Percentiles rank a stretch among this genome's conserved stretches.
Conservation (phyloP, 768 basidiomycete species). For the Trametes meyenii region DNA sequence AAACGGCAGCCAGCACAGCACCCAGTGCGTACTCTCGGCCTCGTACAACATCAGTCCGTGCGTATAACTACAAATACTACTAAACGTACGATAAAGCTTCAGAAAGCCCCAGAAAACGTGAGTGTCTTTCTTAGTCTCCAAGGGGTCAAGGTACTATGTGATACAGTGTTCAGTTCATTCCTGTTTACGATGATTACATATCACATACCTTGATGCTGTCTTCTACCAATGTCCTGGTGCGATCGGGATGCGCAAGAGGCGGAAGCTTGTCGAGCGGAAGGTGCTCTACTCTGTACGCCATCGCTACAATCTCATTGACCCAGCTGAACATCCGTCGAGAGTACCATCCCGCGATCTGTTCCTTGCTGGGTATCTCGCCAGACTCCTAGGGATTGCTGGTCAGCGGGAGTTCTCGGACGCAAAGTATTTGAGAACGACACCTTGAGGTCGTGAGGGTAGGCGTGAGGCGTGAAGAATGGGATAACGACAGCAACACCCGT, state of each 20-base stretch:
- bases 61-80: neutral
- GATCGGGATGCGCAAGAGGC: constrained; percentile 49
- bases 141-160: constrained; percentile 39
- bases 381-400: neutral
- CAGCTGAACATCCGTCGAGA: constrained; percentile 48
- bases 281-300: constrained; percentile 44
- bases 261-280: constrained; percentile 46
- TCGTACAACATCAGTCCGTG: neutral
- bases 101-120: constrained; percentile 34
- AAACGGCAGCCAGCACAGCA: constrained; percentile 6
- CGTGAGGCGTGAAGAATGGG: constrained; percentile 56
- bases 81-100: constrained; percentile 25
- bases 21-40: constrained; percentile 20
- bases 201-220: constrained; percentile 35
- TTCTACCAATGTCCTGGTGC: constrained; percentile 34
- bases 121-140: constrained; percentile 33
- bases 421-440: constrained; percentile 38
- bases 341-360: constrained; percentile 31
- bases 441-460: constrained; percentile 47
- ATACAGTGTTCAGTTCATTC: constrained; percentile 29
- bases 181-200: neutral
- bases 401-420: neutral
- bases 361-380: constrained; percentile 17
- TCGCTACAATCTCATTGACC: constrained; percentile 51
- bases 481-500: constrained; percentile 47